These are phyloP conservation scores for Kregervanrija fluxuum DNA, from an alignment of 805 yeast species.

Conservation along the genomic window DNA sequence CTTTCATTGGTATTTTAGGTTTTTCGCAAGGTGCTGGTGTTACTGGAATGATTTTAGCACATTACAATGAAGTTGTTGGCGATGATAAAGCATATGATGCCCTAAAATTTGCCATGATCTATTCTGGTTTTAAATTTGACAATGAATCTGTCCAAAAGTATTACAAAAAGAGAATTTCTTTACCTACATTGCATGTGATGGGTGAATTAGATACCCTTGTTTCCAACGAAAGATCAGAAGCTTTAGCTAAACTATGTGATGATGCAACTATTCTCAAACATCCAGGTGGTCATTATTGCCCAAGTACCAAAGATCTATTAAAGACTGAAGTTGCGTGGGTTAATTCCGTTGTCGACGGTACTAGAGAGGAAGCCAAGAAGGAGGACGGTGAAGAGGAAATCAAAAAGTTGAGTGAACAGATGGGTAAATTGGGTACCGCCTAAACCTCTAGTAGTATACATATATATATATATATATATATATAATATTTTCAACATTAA, in stretches of 20 bases:
- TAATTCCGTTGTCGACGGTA: constrained; percentile 15
- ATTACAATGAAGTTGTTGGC: constrained; percentile 44
- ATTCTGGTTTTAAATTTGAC: constrained; percentile 49
- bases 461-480: not conserved
- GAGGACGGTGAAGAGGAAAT: constrained; percentile 11
- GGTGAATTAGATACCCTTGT: constrained; percentile 90
- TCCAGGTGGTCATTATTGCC: constrained; percentile 97
- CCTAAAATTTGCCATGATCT: constrained; percentile 68
- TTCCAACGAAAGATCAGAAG: constrained; percentile 59
- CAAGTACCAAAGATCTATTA: constrained; percentile 57
- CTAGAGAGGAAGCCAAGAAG: constrained; percentile 7
- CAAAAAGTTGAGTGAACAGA: constrained; percentile 17
- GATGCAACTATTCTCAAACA: constrained; percentile 52
- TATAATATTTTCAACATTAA: too few relatives aligned
- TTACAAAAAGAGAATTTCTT: constrained; percentile 21
- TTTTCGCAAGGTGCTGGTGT: constrained; percentile 95
- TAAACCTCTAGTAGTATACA: constrained; percentile 2
- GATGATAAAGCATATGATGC: constrained; percentile 34
- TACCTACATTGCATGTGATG: constrained; percentile 61
- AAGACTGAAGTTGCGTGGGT: constrained; percentile 30
- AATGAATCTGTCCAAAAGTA: constrained; percentile 22
- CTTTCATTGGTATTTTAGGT: constrained; percentile 84
- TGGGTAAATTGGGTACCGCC: constrained; percentile 26
- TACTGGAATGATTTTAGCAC: constrained; percentile 60
- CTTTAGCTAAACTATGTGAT: constrained; percentile 49